Evolutionary conservation across 495 filamentous ascomycete species (phyloP), one percentile per base, ranked within the genome.

Genomic region (Paragyromitra xinjiangensis): DNA sequence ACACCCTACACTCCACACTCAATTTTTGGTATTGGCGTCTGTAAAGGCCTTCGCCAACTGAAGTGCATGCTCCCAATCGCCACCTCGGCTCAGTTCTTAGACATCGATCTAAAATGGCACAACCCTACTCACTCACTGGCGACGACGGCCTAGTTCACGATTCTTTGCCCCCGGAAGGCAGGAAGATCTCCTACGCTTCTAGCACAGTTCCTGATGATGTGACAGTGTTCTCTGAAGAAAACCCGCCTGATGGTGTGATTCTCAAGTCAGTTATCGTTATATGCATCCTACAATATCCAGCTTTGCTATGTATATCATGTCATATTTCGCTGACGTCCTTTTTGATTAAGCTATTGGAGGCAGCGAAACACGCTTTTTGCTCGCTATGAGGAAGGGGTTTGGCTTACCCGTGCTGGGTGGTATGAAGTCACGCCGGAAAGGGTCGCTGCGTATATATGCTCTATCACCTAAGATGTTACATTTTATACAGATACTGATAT

Each of bases 371-470:
- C 88, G 59, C 91, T 98, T 65, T 98, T 96, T 84, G 89, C 90
- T 42, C 88, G 84, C 73, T 97, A 95, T 81, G 90, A 93, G 80
- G 89, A 93, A 50, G 95, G 93, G 16, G 88, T 99, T 81, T 92
- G 90, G 87, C 90, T 98, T 86, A 98, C 95, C 0, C 90, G 94
- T 80, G 90, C 93, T 85, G 91, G 93, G 37, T 99, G 95, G 95
- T 99, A 94, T 84, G 96, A 94, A 58, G 92, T 98, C 8, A 98
- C 95, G 0, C 94, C 95, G 12, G 95, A 98, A 83, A 91, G 90
- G 11, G 88, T 98, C 26, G 95, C 95, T 48, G 90, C 86, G 94
- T 96, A 87, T 78, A 86, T 78, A 86, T 16, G 5, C 16, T 51
- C 48, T 19, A 51, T 16, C 48, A 19, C 7, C 7, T n/a, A n/a